Base-by-base conservation (phyloP, 2,329 filamentous ascomycete species). In the Diaporthe destruens region DNA sequence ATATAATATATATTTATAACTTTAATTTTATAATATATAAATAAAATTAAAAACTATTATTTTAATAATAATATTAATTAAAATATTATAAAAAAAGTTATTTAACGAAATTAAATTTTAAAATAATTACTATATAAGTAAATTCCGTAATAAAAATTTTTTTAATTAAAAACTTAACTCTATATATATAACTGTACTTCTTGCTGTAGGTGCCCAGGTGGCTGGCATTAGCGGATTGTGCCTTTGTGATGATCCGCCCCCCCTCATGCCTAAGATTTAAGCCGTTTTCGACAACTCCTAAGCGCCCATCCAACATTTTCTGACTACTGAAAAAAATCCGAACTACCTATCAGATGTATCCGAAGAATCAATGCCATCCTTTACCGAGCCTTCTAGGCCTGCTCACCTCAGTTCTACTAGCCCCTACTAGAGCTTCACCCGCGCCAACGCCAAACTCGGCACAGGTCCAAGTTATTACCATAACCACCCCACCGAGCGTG, bases 401-500 rank as follows among this genome's bases (percentile, higher is more conserved):
- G 25, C 67, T 69, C n/a, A n/a, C 36, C 2, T 23, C 42, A 5
- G 54, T 47, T 14, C 44, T 69, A 1, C 36, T 55, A n/a, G 32
- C 20, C 5, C 29, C 32, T 6, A 25, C n/a, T 16, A 53, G 34
- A 23, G 67, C 67, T 4, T 69, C 67, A 20, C 54, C 67, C n/a
- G 67, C 67, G 20, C 20, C 54, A 8, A 16, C 29, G 7, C 67
- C 54, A 8, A 44, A 14, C 42, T 25, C 55, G 20, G 42, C n/a
- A 2, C 49, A 54, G 29, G 34, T 67, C 20, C 63, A 67, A 2
- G n/a, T 18, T 16, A 16, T 67, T 32, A 73, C 66, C 39, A 73
- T 82, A 69, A 85, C 83, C 8, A 78, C 76, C 3, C 74, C 79
- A 0, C 77, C 80, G 2, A 53, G 79, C 8, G 80, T 81, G 23